Percentiles rank a stretch among this genome's conserved stretches.
phyloP scores from a whole-genome alignment of 805 yeast genomes.

The Kurtzmaniella cleridarum region DNA sequence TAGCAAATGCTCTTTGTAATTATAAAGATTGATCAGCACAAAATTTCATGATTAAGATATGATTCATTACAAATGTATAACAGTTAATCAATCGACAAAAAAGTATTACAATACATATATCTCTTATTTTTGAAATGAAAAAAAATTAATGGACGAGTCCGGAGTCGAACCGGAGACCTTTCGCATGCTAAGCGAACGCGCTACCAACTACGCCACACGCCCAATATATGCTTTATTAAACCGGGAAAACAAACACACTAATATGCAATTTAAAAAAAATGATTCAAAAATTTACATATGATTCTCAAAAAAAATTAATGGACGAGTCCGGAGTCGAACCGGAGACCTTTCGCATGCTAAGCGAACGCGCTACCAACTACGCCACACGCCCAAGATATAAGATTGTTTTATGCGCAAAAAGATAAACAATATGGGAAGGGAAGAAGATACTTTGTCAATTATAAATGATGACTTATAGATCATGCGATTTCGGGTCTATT shows the following conservation, averaged over 20 bases:
- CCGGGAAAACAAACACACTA: neutral
- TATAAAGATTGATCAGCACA: neutral
- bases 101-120: too few relatives aligned
- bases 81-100: too few relatives aligned
- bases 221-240: conserved; percentile 10
- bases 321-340: neutral
- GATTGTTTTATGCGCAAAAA: too few relatives aligned
- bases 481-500: too few relatives aligned
- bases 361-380: conserved; percentile 48
- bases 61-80: too few relatives aligned
- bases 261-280: neutral
- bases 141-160: too few relatives aligned
- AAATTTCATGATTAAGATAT: too few relatives aligned
- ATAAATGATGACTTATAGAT: too few relatives aligned
- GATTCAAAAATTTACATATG: neutral
- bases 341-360: conserved; percentile 28
- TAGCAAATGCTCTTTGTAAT: neutral
- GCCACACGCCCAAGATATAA: conserved; percentile 49
- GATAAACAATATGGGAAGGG: too few relatives aligned
- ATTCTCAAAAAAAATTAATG: neutral
- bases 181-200: conserved; percentile 47
- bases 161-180: conserved; percentile 47
- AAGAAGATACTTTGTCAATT: too few relatives aligned
- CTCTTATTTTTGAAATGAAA: too few relatives aligned
- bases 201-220: conserved; percentile 49